Base-by-base conservation (phyloP, 2,329 filamentous ascomycete species). In the Colletotrichum sp. region DNA sequence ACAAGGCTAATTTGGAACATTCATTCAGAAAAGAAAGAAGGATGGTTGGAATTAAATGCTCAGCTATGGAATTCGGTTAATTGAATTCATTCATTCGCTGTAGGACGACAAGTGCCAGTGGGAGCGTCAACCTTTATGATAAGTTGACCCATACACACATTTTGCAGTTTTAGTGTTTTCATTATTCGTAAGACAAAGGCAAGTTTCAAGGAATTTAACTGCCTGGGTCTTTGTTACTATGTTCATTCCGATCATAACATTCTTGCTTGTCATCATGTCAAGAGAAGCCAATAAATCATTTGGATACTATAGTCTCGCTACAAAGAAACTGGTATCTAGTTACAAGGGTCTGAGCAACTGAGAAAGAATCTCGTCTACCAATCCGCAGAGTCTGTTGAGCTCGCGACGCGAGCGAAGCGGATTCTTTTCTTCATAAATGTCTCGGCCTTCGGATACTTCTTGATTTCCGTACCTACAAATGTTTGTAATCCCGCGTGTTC, bases 241-340 rank as follows among this genome's bases (percentile, higher is more conserved):
- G n/a, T n/a, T 48, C 43, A 13, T 52, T 13, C 1, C 3, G 6
- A 0, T 2, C 6, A 3, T 0, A 52, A 52, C 0, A 21, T 52
- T 7, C 1, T 21, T 12, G 0, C 18, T 48, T 12, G 0, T 4
- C 2, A 21, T 21, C 9, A 13, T 13, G n/a, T 52, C n/a, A 52
- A 21, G n/a, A 6, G 6, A 7, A 52, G 10, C 43, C n/a, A 52
- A 3, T 4, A 21, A 13, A 52, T 12, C 43, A 21, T 4, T 4
- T n/a, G n/a, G 43, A 52, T 21, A 5, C 15, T 0, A 0, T 3
- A 52, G 10, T 13, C n/a, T 3, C n/a, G n/a, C 43, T 52, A 52
- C n/a, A 21, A 21, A 52, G 43, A 21, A 48, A 4, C 8, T 48
- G n/a, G 3, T 13, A 43, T 4, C n/a, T 48, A 48, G 10, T 13